phyloP scores from a whole-genome alignment of 805 yeast species.

The Pichia kluyveri region DNA sequence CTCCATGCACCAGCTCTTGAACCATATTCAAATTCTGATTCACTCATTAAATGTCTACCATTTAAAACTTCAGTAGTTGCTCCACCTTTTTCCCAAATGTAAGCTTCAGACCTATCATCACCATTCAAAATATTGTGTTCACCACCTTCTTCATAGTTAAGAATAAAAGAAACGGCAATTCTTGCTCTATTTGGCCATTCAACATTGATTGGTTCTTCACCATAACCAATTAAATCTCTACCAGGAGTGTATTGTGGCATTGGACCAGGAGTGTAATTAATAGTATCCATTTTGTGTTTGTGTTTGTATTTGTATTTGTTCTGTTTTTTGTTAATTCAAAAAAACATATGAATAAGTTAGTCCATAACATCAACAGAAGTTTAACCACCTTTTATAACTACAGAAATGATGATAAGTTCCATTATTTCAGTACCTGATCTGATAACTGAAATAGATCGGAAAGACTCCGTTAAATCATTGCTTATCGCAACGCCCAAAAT shows the following conservation, averaged over 20 bases:
- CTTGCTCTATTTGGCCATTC: conserved; percentile 20
- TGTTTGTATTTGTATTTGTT: no score
- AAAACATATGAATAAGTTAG: no score
- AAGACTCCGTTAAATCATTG: no score
- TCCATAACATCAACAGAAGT: no score
- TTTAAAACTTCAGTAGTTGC: conserved; percentile 8
- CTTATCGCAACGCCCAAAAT: no score
- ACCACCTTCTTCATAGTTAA: conserved; percentile 24
- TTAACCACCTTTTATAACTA: no score
- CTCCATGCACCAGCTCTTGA: conserved; percentile 15
- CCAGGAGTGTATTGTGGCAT: conserved; percentile 9
- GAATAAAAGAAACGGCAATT: conserved; percentile 20
- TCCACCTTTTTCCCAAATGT: conserved; percentile 13
- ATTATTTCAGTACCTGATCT: no score
- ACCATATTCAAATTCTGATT: conserved; percentile 13
- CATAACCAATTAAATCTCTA: conserved; percentile 17
- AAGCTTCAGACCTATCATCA: conserved; percentile 13
- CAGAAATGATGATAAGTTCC: no score
- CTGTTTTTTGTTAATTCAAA: no score
- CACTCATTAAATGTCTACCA: conserved; percentile 13
- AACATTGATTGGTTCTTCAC: conserved; percentile 18
- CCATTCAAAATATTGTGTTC: conserved; percentile 13
- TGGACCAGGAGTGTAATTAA: conserved; percentile 7
- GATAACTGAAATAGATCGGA: no score
- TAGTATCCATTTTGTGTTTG: conserved; percentile 7